phyloP scores from a whole-genome alignment of 2,329 filamentous ascomycete genomes.

The Ophiostoma sp. region DNA sequence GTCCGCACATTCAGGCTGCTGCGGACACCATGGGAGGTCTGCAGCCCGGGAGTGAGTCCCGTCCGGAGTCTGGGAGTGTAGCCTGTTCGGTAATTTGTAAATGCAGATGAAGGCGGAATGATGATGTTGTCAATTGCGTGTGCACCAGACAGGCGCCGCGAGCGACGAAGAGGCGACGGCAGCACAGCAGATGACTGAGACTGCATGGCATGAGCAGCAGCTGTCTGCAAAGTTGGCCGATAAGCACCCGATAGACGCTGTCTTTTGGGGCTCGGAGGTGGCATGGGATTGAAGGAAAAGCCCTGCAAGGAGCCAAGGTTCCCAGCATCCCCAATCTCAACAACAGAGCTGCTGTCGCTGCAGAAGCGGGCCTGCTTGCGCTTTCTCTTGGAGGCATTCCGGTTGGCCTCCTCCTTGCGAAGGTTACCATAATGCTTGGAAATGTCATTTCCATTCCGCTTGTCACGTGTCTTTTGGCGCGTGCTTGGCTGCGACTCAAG shows the following conservation, averaged over 20 bases:
- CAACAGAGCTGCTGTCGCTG: slow-evolving; percentile 9
- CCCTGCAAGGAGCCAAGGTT: too few species aligned
- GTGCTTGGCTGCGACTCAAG: slow-evolving; percentile 25
- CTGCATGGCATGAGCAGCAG: slow-evolving; percentile 1
- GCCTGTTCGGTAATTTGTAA: background rate
- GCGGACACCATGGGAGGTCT: background rate
- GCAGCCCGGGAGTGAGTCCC: background rate
- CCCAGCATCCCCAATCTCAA: background rate
- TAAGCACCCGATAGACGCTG: background rate
- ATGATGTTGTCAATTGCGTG: background rate
- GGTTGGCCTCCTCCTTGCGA: slow-evolving; percentile 9
- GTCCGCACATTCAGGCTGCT: background rate
- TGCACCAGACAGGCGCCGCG: slow-evolving; percentile 15
- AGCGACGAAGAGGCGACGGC: slow-evolving; percentile 14
- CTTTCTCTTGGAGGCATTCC: slow-evolving; percentile 15
- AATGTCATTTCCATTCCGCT: slow-evolving; percentile 25
- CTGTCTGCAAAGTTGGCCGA: background rate
- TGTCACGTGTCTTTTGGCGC: slow-evolving; percentile 24
- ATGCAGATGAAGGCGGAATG: background rate
- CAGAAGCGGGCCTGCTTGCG: slow-evolving; percentile 3
- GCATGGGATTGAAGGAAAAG: background rate
- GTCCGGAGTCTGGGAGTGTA: background rate
- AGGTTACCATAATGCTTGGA: slow-evolving; percentile 26
- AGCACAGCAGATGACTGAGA: background rate
- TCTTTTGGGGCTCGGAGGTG: background rate